Conservation (phyloP, 2,329 filamentous ascomycete genomes). For the Scolecobasidium constrictum region DNA sequence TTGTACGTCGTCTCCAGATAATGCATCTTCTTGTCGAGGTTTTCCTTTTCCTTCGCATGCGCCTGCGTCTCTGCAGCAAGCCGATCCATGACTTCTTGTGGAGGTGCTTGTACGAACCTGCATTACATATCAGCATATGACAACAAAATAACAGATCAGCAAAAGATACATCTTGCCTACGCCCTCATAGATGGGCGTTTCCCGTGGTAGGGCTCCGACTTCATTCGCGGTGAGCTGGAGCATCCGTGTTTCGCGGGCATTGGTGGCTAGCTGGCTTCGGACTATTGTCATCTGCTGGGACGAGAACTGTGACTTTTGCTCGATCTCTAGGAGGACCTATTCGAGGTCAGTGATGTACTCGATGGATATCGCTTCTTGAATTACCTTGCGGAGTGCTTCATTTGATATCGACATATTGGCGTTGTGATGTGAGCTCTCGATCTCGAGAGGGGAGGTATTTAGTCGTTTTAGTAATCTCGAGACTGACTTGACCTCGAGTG, state of each 20-base stretch:
- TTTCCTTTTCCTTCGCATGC: conserved; percentile 66
- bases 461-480: too few relatives aligned
- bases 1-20: conserved; percentile 93
- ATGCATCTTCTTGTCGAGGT: conserved; percentile 76
- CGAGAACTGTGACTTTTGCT: conserved; percentile 74
- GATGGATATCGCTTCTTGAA: too few relatives aligned
- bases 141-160: background rate
- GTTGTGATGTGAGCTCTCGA: too few relatives aligned
- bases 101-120: conserved; percentile 67
- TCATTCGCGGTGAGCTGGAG: conserved; percentile 80
- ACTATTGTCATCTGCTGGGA: conserved; percentile 88
- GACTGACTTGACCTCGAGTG: too few relatives aligned
- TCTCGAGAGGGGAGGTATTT: too few relatives aligned
- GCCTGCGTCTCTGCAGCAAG: conserved; percentile 64
- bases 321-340: conserved; percentile 90
- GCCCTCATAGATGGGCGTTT: conserved; percentile 82
- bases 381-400: conserved; percentile 88
- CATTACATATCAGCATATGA: background rate
- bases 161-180: conserved; percentile 83
- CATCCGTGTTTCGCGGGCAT: conserved; percentile 81
- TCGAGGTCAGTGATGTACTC: too few relatives aligned
- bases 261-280: conserved; percentile 70
- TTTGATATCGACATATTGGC: conserved; percentile 79
- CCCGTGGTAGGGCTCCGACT: conserved; percentile 60
- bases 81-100: conserved; percentile 61